Percentiles rank a stretch among this genome's conserved stretches.
phyloP scores from a whole-genome alignment of 352 stramenopile species.

The Aphanomyces astaci region DNA sequence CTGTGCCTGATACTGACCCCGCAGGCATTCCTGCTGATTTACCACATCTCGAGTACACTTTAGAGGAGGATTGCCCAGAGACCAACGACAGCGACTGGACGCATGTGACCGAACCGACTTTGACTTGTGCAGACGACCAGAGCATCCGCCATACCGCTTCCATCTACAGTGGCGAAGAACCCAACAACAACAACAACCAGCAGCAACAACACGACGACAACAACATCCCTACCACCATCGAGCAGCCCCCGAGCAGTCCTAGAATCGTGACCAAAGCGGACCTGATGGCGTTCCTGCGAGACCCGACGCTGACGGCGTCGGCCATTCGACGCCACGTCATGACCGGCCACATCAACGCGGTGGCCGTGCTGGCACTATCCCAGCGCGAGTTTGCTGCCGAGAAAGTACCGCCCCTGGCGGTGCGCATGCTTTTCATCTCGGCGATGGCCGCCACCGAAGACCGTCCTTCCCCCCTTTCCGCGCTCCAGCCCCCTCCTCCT shows the following conservation, averaged over 20 bases:
- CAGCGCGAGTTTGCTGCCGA: slow-evolving; percentile 4
- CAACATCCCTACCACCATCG: not conserved
- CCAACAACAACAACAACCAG: not conserved
- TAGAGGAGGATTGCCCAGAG: too few species aligned
- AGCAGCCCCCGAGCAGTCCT: not conserved
- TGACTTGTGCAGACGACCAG: too few species aligned
- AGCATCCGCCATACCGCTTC: too few species aligned
- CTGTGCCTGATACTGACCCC: not conserved
- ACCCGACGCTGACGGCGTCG: slow-evolving; percentile 9
- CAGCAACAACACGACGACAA: not conserved
- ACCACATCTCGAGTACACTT: not conserved
- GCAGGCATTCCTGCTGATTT: not conserved
- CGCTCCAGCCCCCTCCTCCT: not conserved
- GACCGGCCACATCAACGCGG: not conserved
- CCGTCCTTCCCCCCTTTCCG: not conserved
- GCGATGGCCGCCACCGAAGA: slow-evolving; percentile 2
- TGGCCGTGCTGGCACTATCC: not conserved
- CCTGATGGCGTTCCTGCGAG: slow-evolving; percentile 5
- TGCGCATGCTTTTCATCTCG: slow-evolving; percentile 21
- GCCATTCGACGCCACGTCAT: slow-evolving; percentile 7
- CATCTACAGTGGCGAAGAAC: not conserved
- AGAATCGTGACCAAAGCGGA: not conserved
- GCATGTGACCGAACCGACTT: too few species aligned
- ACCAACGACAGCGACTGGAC: too few species aligned
- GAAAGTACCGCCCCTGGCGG: slow-evolving; percentile 8